Base-by-base conservation (phyloP, 371 early-diverging fungal species). In the Coemansia sp. region DNA sequence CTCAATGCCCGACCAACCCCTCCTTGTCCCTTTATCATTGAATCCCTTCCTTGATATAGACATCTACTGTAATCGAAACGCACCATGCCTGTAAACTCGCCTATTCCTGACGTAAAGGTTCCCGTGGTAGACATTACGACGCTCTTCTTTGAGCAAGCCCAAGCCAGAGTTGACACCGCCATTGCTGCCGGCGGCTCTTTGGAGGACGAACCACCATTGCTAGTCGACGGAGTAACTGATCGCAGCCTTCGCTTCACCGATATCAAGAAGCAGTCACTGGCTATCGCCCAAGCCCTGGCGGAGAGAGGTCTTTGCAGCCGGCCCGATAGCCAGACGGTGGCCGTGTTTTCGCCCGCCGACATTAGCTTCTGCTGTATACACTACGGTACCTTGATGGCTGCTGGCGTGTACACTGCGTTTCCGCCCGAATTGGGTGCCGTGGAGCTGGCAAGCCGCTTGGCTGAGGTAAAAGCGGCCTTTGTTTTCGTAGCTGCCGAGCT, bases 1-100 rank as follows among this genome's bases (percentile, higher is more conserved):
- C n/a, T 34, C 31, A 39, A 29, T 36, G n/a, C n/a, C n/a, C n/a
- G n/a, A n/a, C n/a, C n/a, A n/a, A n/a, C n/a, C n/a, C n/a, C n/a
- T n/a, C n/a, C n/a, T n/a, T n/a, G n/a, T n/a, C n/a, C 8, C 8
- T 16, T 14, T 44, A 4, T 1, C 14, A 1, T 14, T 44, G 16
- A 3, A 5, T 11, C 2, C 14, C 12, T 11, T 11, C 9, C 40
- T 39, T 8, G 40, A 12, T 6, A 6, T 39, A 39, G 8, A 39
- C 40, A 39, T 6, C 6, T 39, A 8, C 6, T 8, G 12, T 39
- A n/a, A n/a, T n/a, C n/a, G n/a, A 12, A 6, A 39, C 6, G 8
- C 32, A 36, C 24, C 5, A 75, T 71, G 75, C 62, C 67, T 5
- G 43, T 75, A 3, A 10, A 14, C n/a, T 75, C 75, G 31, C 67